Evolutionary conservation across 2,329 filamentous ascomycete species (phyloP), one percentile per base, ranked within the genome.

Genomic region (Arthrinium phaeospermum): DNA sequence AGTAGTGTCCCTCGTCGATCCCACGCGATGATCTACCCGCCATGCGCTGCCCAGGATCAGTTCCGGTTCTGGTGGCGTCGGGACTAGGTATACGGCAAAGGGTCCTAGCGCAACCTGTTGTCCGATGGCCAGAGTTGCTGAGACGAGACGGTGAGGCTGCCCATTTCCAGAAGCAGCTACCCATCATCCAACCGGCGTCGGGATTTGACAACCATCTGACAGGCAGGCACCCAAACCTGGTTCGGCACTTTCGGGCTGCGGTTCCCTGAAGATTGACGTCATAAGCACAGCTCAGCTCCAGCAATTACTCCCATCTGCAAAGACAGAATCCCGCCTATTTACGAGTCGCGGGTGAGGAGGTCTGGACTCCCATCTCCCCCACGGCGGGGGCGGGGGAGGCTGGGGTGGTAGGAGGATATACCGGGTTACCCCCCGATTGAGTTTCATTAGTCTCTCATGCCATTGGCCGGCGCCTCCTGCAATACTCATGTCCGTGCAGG

Each of bases 401-500:
- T n/a, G 22, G 8, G 19, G 46, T 49, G 10, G 19, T 6, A 22
- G 46, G 19, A 57, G 13, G 14, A 16, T 34, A 57, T 30, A 57
- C 27, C 12, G 16, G 27, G 53, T 30, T 22, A 27, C 8, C 13
- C 3, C 3, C 16, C 3, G 34, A 61, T 61, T 37, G 53, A 61
- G 53, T 61, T 61, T 37, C 7, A 61, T 8, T 37, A 37, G 30
- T 3, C 27, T 10, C 6, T 4, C 19, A 10, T 22, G 16, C 53
- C 34, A 61, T 37, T 61, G 53, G 51, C 3, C 22, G 53, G 30
- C 3, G 0, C 1, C 7, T 61, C 34, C 34, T 61, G 30, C 53
- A 61, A 61, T 61, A 61, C 53, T 61, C 53, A 37, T 61, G 53
- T 16, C 53, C 30, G 6, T 61, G 53, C 53, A 61, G 30, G 7